These are phyloP conservation scores for Parsonsia alboflavescens DNA, from an alignment of 257 asterid genomes.

Conservation along the genomic window DNA sequence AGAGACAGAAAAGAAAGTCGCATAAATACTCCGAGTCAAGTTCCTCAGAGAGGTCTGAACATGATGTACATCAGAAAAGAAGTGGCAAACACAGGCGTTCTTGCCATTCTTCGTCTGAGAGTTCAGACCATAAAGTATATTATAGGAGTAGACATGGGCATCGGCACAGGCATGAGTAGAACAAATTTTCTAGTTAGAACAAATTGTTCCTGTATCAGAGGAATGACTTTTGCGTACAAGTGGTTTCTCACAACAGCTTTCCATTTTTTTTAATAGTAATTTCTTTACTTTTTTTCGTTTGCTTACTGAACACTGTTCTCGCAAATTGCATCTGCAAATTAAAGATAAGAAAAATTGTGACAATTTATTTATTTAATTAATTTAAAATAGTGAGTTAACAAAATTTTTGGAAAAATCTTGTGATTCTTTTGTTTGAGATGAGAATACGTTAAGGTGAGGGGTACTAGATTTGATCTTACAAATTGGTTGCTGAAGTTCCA, in stretches of 20 bases:
- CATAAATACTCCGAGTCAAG: constrained; percentile 32
- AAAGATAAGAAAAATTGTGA: too few species aligned
- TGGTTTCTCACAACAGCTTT: background rate
- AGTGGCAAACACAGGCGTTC: constrained; percentile 32
- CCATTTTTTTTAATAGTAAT: background rate
- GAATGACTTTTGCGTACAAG: background rate
- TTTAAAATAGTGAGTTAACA: too few species aligned
- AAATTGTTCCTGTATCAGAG: background rate
- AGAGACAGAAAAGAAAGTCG: constrained; percentile 42
- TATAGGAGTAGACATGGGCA: constrained; percentile 3
- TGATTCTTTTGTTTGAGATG: too few species aligned
- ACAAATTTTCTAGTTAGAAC: background rate
- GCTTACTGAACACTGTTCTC: too few species aligned
- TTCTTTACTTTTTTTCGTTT: background rate
- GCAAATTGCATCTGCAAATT: too few species aligned
- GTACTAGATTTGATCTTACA: too few species aligned
- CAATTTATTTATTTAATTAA: too few species aligned
- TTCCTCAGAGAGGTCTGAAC: constrained; percentile 44
- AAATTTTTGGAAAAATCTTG: too few species aligned
- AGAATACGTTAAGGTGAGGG: too few species aligned
- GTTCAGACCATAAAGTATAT: constrained; percentile 28
- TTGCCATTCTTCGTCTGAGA: constrained; percentile 31
- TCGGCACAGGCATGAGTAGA: constrained; percentile 13
- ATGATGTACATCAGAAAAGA: constrained; percentile 33
- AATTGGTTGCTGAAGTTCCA: too few species aligned